Percentiles rank a stretch among this genome's conserved stretches.
These are phyloP conservation scores for Pseudozyma tsukubaensis DNA, from an alignment of 1,284 basidiomycete species.

Conservation along the genomic window DNA sequence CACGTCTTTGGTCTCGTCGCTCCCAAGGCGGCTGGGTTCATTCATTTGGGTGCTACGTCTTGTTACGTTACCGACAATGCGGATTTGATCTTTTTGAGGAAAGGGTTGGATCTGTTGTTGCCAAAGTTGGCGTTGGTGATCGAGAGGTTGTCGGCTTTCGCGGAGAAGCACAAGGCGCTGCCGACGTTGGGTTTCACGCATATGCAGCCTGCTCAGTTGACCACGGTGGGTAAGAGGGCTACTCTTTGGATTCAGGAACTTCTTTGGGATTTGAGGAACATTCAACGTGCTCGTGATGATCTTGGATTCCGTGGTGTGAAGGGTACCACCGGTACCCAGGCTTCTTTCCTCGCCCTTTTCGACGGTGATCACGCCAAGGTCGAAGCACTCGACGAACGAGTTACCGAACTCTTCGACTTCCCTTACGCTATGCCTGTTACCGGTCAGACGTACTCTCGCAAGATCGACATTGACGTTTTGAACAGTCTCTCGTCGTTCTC, in stretches of 20 bases:
- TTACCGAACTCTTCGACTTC: slow-evolving; percentile 89
- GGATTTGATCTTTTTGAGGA: slow-evolving; percentile 94
- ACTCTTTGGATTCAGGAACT: slow-evolving; percentile 95
- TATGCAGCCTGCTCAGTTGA: slow-evolving; percentile 98
- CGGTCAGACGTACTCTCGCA: slow-evolving; percentile 97
- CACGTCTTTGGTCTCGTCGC: slow-evolving; percentile 95
- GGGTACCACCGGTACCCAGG: slow-evolving; percentile 98
- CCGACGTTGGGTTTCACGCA: slow-evolving; percentile 91
- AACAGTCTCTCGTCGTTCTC: slow-evolving; percentile 89
- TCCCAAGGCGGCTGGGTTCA: slow-evolving; percentile 95
- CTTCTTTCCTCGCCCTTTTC: slow-evolving; percentile 92
- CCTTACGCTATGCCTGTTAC: slow-evolving; percentile 95
- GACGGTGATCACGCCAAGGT: slow-evolving; percentile 89
- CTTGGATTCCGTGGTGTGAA: slow-evolving; percentile 98
- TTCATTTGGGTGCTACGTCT: slow-evolving; percentile 96
- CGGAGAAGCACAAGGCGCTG: slow-evolving; percentile 72
- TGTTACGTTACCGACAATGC: slow-evolving; percentile 94
- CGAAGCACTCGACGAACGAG: slow-evolving; percentile 81
- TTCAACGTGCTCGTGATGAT: slow-evolving; percentile 89
- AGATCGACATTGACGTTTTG: slow-evolving; percentile 94
- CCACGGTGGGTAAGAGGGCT: slow-evolving; percentile 98
- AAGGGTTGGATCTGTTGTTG: slow-evolving; percentile 85
- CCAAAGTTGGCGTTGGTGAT: slow-evolving; percentile 90
- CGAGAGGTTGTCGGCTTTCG: slow-evolving; percentile 84
- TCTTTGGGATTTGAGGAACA: slow-evolving; percentile 94